Percentiles rank a stretch among this genome's conserved stretches.
These are phyloP conservation scores for Cutaneotrichosporon cutaneum DNA, from an alignment of 1,284 basidiomycete genomes.

Conservation along the genomic window DNA sequence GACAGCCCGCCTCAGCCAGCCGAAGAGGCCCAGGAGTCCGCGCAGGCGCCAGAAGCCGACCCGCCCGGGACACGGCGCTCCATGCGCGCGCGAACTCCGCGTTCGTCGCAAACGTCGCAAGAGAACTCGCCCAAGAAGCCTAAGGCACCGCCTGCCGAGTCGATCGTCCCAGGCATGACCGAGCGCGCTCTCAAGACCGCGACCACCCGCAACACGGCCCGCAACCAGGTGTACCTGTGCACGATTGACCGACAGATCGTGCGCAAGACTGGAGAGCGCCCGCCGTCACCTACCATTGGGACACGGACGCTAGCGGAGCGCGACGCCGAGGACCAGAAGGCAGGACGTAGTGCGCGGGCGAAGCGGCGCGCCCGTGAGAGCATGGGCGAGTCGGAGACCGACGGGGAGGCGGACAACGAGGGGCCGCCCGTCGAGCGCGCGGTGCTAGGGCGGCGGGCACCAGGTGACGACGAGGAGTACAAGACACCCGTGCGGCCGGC, in stretches of 20 bases:
- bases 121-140: conserved; percentile 11
- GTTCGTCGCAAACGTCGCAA: not conserved
- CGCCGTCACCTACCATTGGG: conserved; percentile 74
- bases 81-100: conserved; percentile 9
- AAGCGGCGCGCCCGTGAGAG: conserved; percentile 61
- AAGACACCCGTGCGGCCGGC: conserved; percentile 58
- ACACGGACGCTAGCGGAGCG: conserved; percentile 68
- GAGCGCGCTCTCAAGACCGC: conserved; percentile 47
- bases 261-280: conserved; percentile 66
- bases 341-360: conserved; percentile 64
- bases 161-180: conserved; percentile 36
- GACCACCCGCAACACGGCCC: conserved; percentile 44
- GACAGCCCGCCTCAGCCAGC: not conserved
- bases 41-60: not conserved
- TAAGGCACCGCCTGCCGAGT: conserved; percentile 4
- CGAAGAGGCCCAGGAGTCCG: not conserved
- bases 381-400: conserved; percentile 51
- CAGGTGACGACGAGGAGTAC: conserved; percentile 74
- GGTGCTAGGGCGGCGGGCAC: not conserved
- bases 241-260: conserved; percentile 58
- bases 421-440: conserved; percentile 23
- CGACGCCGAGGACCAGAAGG: conserved; percentile 66
- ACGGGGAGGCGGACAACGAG: conserved; percentile 30
- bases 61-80: conserved; percentile 12
- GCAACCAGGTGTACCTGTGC: conserved; percentile 50